These are phyloP conservation scores for Pecoramyces ruminantium DNA, from an alignment of 192 early-diverging fungal genomes.

Conservation along the genomic window DNA sequence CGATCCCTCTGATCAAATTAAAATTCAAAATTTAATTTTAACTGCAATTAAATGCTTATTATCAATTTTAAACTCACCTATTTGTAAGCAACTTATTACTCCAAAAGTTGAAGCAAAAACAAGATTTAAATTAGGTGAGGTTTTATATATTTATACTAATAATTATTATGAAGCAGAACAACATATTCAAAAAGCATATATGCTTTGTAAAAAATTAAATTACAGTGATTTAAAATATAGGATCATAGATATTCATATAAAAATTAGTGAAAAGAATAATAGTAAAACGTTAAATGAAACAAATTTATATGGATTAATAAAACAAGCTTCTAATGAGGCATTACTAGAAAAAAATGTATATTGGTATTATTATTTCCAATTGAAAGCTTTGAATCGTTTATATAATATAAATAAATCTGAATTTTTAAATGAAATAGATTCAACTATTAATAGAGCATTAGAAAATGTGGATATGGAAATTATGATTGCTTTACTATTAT, in stretches of 20 bases:
- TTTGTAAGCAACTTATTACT: not conserved
- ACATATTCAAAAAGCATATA: not conserved
- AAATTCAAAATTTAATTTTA: not conserved
- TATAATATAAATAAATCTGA: not conserved
- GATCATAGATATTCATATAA: not conserved
- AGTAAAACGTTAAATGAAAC: not conserved
- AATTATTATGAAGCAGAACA: not conserved
- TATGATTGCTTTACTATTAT: not conserved
- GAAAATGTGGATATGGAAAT: not conserved
- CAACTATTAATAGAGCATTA: not conserved
- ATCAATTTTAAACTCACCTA: not conserved
- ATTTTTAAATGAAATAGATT: not conserved
- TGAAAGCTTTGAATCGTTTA: not conserved
- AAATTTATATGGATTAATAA: not conserved
- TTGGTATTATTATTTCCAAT: not conserved
- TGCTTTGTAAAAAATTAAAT: not conserved
- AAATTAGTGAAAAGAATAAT: not conserved
- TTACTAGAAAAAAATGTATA: not conserved
- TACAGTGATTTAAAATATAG: not conserved
- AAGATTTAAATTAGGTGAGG: not conserved
- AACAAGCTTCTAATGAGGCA: not conserved
- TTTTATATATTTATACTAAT: not conserved
- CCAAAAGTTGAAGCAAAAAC: not conserved
- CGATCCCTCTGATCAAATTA: not conserved
- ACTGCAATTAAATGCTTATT: not conserved